A percentile compares a stretch with the other conserved stretches of the same genome.
These are phyloP conservation scores for Apiospora kogelbergensis DNA, from an alignment of 2,329 filamentous ascomycete species.

Conservation along the genomic window DNA sequence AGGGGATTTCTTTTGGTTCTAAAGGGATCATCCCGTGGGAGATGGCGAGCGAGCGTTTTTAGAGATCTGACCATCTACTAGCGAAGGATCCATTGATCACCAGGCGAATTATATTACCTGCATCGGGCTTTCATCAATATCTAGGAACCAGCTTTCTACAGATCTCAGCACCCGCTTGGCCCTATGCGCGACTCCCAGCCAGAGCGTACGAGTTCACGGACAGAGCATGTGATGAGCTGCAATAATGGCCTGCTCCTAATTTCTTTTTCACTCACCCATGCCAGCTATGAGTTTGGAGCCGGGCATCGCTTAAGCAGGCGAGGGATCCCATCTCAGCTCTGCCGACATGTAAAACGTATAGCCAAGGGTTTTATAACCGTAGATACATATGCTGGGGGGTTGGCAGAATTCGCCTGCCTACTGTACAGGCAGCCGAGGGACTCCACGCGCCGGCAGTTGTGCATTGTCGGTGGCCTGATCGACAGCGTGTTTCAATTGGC, in stretches of 20 bases:
- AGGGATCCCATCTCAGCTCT: background rate
- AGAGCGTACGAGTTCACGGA: background rate
- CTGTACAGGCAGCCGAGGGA: background rate
- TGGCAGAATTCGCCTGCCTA: background rate
- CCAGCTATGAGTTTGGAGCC: background rate
- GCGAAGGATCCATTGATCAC: background rate
- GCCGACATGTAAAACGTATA: background rate
- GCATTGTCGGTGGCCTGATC: background rate
- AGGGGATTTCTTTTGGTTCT: background rate
- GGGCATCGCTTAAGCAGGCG: background rate
- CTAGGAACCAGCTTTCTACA: conserved; percentile 4
- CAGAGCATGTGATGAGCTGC: background rate
- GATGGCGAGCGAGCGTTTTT: background rate
- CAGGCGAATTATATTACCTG: conserved; percentile 4
- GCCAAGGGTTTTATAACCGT: background rate
- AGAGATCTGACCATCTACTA: background rate
- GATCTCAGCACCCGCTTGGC: conserved; percentile 5
- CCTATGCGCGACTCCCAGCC: background rate
- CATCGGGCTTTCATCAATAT: conserved; percentile 3
- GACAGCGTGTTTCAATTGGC: background rate
- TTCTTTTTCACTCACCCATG: background rate
- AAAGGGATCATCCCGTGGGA: background rate
- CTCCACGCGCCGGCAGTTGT: conserved; percentile 4
- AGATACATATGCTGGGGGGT: no score
- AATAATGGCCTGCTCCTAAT: background rate